Conservation (phyloP, 2,329 filamentous ascomycete genomes). For the Trichothecium roseum region DNA sequence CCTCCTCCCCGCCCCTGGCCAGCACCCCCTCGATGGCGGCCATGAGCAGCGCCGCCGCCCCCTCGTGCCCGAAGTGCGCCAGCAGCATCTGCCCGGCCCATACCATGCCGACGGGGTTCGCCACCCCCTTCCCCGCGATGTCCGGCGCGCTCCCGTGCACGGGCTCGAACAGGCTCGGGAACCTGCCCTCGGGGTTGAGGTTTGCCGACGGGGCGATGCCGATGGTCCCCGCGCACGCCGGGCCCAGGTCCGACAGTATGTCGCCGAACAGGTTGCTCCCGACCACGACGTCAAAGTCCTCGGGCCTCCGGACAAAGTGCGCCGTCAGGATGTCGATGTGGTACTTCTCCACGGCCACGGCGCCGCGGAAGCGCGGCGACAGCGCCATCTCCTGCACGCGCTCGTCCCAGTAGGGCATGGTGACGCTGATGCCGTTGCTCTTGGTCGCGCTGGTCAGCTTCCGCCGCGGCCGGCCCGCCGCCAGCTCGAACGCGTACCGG, state of each 20-base stretch:
- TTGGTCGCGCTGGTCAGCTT: conserved; percentile 57
- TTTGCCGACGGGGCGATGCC: conserved; percentile 64
- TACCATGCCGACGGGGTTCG: conserved; percentile 64
- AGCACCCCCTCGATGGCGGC: conserved; percentile 40
- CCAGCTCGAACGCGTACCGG: conserved; percentile 54
- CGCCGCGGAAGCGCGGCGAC: no score
- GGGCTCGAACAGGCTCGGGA: conserved; percentile 49
- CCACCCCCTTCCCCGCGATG: conserved; percentile 61
- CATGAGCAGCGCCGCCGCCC: conserved; percentile 38
- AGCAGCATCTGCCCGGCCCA: conserved; percentile 59
- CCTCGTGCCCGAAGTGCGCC: conserved; percentile 10
- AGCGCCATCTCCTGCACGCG: conserved; percentile 43
- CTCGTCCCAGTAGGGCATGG: conserved; percentile 60
- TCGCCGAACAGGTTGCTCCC: conserved; percentile 55
- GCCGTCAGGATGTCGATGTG: conserved; percentile 58
- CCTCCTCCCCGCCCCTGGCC: conserved; percentile 27
- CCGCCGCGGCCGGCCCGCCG: conserved; percentile 45
- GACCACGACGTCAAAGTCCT: conserved; percentile 52
- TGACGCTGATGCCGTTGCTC: conserved; percentile 55
- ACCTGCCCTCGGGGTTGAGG: conserved; percentile 45
- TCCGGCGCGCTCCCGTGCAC: conserved; percentile 67
- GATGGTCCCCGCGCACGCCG: conserved; percentile 59
- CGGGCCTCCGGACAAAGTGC: conserved; percentile 49
- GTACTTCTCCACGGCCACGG: conserved; percentile 53
- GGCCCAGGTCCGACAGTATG: conserved; percentile 61